phyloP scores from a whole-genome alignment of 2,329 filamentous ascomycete genomes.

The Beauveria caledonica region DNA sequence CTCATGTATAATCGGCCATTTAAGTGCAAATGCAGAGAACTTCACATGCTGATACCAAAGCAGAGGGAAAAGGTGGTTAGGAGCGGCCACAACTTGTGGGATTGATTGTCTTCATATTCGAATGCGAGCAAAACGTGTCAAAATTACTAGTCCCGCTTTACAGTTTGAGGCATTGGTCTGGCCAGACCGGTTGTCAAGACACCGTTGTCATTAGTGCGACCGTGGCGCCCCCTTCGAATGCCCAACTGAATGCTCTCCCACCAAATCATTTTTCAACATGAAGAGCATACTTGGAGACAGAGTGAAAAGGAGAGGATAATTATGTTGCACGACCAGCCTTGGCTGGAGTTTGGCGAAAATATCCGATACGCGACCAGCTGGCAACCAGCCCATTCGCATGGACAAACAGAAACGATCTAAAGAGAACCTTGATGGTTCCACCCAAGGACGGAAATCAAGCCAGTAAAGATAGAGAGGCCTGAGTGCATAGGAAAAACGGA shows the following conservation, averaged over 20 bases:
- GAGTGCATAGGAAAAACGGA: neutral
- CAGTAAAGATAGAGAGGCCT: too few species aligned
- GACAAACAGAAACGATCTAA: neutral
- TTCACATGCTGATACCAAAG: neutral
- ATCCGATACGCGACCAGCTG: too few species aligned
- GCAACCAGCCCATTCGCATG: conserved; percentile 4
- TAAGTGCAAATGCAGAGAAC: neutral
- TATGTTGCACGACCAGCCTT: neutral
- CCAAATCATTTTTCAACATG: neutral
- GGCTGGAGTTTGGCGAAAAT: neutral
- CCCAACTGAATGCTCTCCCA: neutral
- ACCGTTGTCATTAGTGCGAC: neutral
- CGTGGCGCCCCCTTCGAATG: conserved; percentile 3
- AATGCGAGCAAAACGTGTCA: neutral
- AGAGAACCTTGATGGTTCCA: neutral
- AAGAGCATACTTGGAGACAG: neutral
- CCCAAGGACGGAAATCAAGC: neutral
- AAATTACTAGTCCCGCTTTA: neutral
- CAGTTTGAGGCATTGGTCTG: neutral
- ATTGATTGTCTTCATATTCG: neutral
- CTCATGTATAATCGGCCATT: neutral
- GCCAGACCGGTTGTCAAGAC: neutral
- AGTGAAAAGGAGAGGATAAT: neutral
- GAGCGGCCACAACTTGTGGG: neutral
- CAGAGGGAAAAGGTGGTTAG: neutral